Base-by-base conservation (phyloP, 441 rosid genomes). In the Gossypium trilobum region DNA sequence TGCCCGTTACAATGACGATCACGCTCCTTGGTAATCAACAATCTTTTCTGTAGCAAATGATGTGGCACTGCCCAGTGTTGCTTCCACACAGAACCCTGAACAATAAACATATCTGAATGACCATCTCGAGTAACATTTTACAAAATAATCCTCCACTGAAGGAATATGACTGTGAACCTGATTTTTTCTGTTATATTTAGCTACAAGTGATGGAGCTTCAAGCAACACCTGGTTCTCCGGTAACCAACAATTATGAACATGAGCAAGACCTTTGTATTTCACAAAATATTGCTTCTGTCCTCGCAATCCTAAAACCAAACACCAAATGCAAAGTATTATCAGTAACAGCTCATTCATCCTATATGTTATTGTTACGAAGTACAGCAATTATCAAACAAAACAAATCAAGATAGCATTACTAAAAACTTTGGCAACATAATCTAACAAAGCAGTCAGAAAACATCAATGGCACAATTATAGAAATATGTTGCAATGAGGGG, bases 61-160 rank as follows among this genome's bases (percentile, higher is more conserved):
- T 68, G 85, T n/a, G 92, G 92, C 62, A 78, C 72, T 14, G 65
- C 72, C 92, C 88, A 86, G 59, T 82, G 84, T 14, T 56, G 67
- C 77, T 78, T 84, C 89, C 89, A 85, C 44, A 22, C 77, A 31
- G 56, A 52, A 72, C 17, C 71, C 92, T 86, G 80, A 74, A 78
- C 39, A 77, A 48, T 59, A 70, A 73, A 57, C 50, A 60, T 9
- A 42, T 42, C 11, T 59, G 22, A 39, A 44, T 57, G 51, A 71
- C 56, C 23, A 31, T 70, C 65, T 3, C 22, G 9, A 48, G 57
- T 67, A 48, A 48, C 44, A 29, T 25, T 25, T 14, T 7, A 25
- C 5, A 22, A 23, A 67, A 14, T 50, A 20, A 27, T 48, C 13
- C 22, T 50, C 57, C 1, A 51, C 60, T 73, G 22, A 10, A 68